Evolutionary conservation across 345 rosid species (phyloP).

Genomic region (Pugionium dolabratum): DNA sequence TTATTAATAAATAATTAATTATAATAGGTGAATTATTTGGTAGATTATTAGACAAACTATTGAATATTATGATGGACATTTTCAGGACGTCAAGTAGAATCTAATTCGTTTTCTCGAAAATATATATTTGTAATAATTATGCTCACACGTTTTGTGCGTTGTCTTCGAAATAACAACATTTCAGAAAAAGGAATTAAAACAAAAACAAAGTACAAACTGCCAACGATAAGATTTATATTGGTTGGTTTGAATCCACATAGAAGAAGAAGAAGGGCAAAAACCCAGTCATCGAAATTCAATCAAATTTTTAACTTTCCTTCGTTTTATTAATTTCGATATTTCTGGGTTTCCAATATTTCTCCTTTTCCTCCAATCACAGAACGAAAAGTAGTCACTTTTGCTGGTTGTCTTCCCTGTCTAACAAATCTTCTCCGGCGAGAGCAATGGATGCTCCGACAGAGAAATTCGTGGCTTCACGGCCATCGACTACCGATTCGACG

Average conservation of each 20-base stretch:
- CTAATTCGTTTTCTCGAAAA: background rate
- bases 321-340: background rate
- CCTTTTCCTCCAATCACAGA: constrained; percentile 26
- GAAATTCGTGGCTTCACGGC: constrained; percentile 49
- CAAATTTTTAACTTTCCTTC: background rate
- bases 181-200: background rate
- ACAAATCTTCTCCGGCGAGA: constrained; percentile 25
- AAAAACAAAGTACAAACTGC: constrained; percentile 31
- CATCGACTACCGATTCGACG: constrained; percentile 49
- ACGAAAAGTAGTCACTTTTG: constrained; percentile 27
- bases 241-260: constrained; percentile 20
- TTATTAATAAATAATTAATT: no score
- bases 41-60: no score
- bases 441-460: constrained; percentile 46
- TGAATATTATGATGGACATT: no score
- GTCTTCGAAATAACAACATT: constrained; percentile 23
- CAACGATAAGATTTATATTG: constrained; percentile 19
- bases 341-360: constrained; percentile 38
- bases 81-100: constrained; percentile 23
- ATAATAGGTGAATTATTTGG: no score
- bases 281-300: constrained; percentile 22
- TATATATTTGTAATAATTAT: constrained; percentile 1
- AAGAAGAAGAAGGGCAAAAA: background rate
- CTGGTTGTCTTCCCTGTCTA: background rate
- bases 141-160: constrained; percentile 33